Base-by-base conservation (phyloP, 1,284 basidiomycete genomes). In the Cryptococcus jaspeensis region DNA sequence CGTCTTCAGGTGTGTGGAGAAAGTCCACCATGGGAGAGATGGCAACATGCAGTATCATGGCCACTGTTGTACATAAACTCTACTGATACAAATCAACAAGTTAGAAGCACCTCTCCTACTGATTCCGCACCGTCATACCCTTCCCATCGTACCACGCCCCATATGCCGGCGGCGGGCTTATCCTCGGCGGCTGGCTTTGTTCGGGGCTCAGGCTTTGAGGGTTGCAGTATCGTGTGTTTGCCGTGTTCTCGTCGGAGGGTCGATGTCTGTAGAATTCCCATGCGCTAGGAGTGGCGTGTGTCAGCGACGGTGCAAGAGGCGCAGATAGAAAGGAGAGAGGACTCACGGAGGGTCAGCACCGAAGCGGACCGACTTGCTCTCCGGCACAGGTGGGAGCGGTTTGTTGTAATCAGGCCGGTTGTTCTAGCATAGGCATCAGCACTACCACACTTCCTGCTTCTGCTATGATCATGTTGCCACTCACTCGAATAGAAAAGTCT, bases 261-360 rank as follows among this genome's bases (percentile, higher is more conserved):
- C 57, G 36, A 16, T 62, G 38, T 32, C 48, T 49, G 40, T 62
- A 59, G 28, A 62, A 62, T 11, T 50, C 55, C 61, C 61, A 62
- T 15, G 61, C 50, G 15, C 61, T 62, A n/a, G 2, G 2, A 48
- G 15, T 13, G 2, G n/a, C 8, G 36, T 36, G 50, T 39, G 38
- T 38, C 15, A 46, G 13, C 35, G n/a, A 4, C 15, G 5, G 15
- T 46, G 20, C n/a, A 18, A 12, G 47, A 38, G 18, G 32, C 35
- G n/a, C 9, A 9, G 28, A 9, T 32, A 32, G 4, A 9, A 16
- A 6, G 22, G 7, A n/a, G 25, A 20, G 22, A 13, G 4, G 38
- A 56, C 60, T 49, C 12, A 62, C 60, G 60, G 51, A 25, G 60
- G 57, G 39, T 62, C 43, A 8, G 38, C 15, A 0, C 51, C 54